Percentiles rank a stretch among this genome's conserved stretches.
These are phyloP conservation scores for Gastrodia elata DNA, from an alignment of 106 monocot genomes.

Conservation along the genomic window DNA sequence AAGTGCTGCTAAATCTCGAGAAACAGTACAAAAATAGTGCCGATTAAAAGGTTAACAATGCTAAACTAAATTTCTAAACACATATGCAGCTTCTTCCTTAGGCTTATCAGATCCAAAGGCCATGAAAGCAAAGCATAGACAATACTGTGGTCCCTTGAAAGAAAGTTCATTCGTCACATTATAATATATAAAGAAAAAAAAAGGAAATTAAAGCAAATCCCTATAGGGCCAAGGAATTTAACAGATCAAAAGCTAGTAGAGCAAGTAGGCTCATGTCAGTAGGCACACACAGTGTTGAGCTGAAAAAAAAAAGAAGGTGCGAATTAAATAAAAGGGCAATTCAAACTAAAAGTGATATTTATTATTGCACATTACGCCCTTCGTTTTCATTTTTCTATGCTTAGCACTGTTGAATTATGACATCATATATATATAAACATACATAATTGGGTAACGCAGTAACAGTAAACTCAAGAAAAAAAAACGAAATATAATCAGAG, in stretches of 20 bases:
- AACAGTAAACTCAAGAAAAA: too few relatives aligned
- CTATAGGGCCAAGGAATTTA: neutral
- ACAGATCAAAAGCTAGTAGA: neutral
- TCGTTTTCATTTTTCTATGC: neutral
- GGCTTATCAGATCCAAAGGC: conserved; percentile 3
- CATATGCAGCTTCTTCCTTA: neutral
- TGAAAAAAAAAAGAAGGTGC: neutral
- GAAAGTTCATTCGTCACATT: neutral
- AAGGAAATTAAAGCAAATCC: neutral
- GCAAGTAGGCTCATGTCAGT: neutral
- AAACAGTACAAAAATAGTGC: too few relatives aligned
- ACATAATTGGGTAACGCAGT: too few relatives aligned
- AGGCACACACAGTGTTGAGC: neutral
- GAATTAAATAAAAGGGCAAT: neutral
- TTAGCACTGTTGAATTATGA: neutral
- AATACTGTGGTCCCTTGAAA: conserved; percentile 8
- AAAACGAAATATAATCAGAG: too few relatives aligned
- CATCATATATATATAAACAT: neutral
- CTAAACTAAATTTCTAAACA: too few relatives aligned
- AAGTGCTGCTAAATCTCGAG: too few relatives aligned
- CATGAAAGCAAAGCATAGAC: neutral
- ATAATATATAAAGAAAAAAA: neutral
- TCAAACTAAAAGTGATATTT: neutral
- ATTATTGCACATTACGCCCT: neutral
- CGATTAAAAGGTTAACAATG: too few relatives aligned